Conservation (phyloP, 768 basidiomycete species). For the Calocybe indica region DNA sequence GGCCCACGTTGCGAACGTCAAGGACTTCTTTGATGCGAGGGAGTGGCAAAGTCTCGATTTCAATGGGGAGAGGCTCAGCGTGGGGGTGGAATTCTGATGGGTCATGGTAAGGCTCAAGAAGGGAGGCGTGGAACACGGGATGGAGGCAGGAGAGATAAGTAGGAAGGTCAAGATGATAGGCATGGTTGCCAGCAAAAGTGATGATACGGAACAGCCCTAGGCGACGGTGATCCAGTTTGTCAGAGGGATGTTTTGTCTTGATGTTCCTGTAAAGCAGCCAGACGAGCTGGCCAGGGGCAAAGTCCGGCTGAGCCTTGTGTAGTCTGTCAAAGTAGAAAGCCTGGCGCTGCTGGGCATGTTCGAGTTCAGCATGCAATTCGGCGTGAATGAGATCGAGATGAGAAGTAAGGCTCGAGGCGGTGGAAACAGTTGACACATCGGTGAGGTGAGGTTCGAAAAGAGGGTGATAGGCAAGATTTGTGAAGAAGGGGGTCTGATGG, state of each 20-base stretch:
- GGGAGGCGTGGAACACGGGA: constrained; percentile 33
- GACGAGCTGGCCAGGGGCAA: constrained; percentile 26
- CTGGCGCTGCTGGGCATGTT: constrained; percentile 20
- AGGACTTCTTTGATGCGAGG: constrained; percentile 19
- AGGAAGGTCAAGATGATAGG: constrained; percentile 26
- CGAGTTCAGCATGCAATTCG: constrained; percentile 26
- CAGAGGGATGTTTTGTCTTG: constrained; percentile 30
- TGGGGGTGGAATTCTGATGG: constrained; percentile 24
- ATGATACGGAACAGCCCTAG: constrained; percentile 19
- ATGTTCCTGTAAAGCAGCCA: constrained; percentile 33
- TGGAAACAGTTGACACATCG: constrained; percentile 20
- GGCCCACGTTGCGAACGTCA: constrained; percentile 26
- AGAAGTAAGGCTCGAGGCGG: constrained; percentile 21
- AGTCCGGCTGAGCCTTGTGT: constrained; percentile 17
- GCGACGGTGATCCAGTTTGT: constrained; percentile 29
- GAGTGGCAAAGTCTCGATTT: constrained; percentile 12
- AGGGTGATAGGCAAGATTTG: constrained; percentile 21
- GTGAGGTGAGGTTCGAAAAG: constrained; percentile 22
- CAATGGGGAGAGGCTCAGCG: constrained; percentile 10
- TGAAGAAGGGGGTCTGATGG: constrained; percentile 20
- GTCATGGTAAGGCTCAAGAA: constrained; percentile 24
- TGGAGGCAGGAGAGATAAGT: constrained; percentile 25
- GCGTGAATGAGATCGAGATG: constrained; percentile 23
- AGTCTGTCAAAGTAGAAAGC: constrained; percentile 20
- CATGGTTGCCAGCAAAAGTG: constrained; percentile 8